Evolutionary conservation across 805 yeast species (phyloP).

Genomic region (Clavispora carvajalis): DNA sequence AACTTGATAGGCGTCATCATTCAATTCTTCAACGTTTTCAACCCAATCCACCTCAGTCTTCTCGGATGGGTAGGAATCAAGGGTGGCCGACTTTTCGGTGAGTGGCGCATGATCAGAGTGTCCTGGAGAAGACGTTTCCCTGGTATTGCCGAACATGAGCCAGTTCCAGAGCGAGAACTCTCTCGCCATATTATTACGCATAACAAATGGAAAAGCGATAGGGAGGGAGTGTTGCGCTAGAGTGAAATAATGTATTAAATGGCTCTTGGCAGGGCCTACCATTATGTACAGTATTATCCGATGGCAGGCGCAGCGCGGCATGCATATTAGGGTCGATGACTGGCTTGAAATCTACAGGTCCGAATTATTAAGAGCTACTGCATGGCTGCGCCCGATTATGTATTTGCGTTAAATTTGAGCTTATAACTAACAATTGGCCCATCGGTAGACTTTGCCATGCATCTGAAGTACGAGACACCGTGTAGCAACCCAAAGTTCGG

Average conservation of each 20-base stretch:
- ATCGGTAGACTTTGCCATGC: too few species aligned
- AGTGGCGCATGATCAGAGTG: neutral
- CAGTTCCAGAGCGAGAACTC: constrained; percentile 16
- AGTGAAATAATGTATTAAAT: too few species aligned
- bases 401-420: neutral
- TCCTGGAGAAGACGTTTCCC: neutral
- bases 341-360: neutral
- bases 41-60: neutral
- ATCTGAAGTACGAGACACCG: too few species aligned
- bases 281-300: too few species aligned
- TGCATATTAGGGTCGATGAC: neutral
- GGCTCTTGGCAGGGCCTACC: too few species aligned
- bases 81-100: neutral
- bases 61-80: neutral
- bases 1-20: neutral
- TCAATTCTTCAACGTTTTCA: neutral
- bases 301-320: too few species aligned
- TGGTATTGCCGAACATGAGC: constrained; percentile 7
- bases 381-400: neutral
- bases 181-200: constrained; percentile 12
- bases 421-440: too few species aligned
- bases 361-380: neutral
- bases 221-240: neutral
- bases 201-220: neutral
- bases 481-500: too few species aligned